phyloP scores from a whole-genome alignment of 148 eudicot species.

The Nepenthes gracilis region DNA sequence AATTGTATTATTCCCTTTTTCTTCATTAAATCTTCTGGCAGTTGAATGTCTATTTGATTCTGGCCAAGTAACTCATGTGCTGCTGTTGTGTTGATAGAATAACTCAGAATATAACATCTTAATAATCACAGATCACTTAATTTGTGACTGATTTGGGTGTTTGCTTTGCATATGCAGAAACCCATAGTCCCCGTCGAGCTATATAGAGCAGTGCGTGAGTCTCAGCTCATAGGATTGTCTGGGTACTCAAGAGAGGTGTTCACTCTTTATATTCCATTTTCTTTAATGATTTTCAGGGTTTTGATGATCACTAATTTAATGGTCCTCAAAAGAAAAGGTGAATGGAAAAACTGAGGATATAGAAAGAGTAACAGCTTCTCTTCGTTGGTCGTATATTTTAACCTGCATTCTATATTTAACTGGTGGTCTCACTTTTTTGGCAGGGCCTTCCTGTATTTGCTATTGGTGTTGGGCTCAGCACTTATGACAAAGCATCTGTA shows the following conservation, averaged over 20 bases:
- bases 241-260: conserved; percentile 23
- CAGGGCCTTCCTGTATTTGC: conserved; percentile 34
- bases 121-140: not conserved
- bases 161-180: conserved; percentile 10
- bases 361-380: not conserved
- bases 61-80: not conserved
- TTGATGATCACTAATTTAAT: not conserved
- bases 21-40: not conserved
- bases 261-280: not conserved
- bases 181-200: conserved; percentile 19
- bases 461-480: conserved; percentile 24
- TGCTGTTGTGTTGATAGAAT: not conserved
- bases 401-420: not conserved
- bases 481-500: conserved; percentile 31
- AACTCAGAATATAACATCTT: not conserved
- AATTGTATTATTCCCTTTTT: not conserved
- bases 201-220: conserved; percentile 21
- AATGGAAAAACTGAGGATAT: not conserved
- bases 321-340: not conserved
- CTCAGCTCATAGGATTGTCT: conserved; percentile 25
- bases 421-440: not conserved
- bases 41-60: not conserved
- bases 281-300: not conserved
- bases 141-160: not conserved
- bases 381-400: not conserved